Evolutionary conservation across 1,139 yeast species (phyloP), one percentile per base, ranked within the genome.

Genomic region (Diutina pseudorugosa): DNA sequence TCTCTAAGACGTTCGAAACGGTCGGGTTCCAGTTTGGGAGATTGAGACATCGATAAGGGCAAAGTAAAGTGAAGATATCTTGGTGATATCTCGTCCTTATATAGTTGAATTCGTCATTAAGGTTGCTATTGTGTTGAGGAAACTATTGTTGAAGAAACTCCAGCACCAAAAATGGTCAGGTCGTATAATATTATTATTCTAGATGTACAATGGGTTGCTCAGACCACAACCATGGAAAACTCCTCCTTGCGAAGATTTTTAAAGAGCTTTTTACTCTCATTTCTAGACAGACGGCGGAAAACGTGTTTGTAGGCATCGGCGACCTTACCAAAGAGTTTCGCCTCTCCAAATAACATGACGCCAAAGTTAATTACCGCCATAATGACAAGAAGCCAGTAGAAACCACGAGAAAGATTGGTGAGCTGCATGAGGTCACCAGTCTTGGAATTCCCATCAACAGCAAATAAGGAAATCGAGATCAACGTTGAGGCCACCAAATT

Each of bases 341-440:
- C 62, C 55, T 82, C 79, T 8, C 83, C 79, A 8, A 68, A 41
- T 57, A 72, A 62, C 67, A 83, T 68, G 0, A 72, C 66, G 1
- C 63, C 67, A 53, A 81, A 77, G 62, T 90, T 89, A 14, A 53
- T 45, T 30, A 73, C 52, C 0, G 69, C 56, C 0, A 82, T 80
- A 50, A 75, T 59, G 0, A 71, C 51, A 3, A 84, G 53, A 20
- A 90, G 72, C 19, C 72, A 60, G 60, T 83, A 83, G 65, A 85
- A 83, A 4, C 63, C 59, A 2, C 58, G 51, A 0, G 88, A 72
- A 43, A 86, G 71, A 53, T 75, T 68, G 0, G 96, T 85, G 60
- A 93, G 70, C 63, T 89, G 94, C 82, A 91, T 83, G 57, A 87
- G 69, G 4, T 71, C 65, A 0, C 94, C 96, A 57, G 83, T 63